phyloP scores from a whole-genome alignment of 441 rosid species.

The Capsella rubella region DNA sequence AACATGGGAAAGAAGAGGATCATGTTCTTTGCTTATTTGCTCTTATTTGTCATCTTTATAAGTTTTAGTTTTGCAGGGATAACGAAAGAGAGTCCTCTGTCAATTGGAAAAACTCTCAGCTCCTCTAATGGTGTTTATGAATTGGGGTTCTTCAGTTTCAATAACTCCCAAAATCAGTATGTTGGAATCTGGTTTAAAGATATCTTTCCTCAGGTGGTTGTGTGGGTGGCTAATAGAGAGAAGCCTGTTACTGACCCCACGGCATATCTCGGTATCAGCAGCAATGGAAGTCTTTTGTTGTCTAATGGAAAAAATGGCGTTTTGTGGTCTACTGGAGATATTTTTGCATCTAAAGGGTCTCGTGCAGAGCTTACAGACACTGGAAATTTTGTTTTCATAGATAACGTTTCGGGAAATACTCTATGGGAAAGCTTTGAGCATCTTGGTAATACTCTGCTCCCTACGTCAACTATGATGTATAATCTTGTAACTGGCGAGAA shows the following conservation, averaged over 20 bases:
- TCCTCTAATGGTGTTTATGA: slow-evolving; percentile 47
- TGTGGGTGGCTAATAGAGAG: slow-evolving; percentile 46
- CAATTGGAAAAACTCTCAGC: slow-evolving; percentile 41
- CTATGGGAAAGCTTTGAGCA: slow-evolving; percentile 42
- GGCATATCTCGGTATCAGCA: slow-evolving; percentile 19
- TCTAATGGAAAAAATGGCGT: background rate
- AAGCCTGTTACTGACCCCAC: slow-evolving; percentile 28
- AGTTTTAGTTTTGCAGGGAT: slow-evolving; percentile 22
- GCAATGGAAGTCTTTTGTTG: slow-evolving; percentile 5
- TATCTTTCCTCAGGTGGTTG: slow-evolving; percentile 19
- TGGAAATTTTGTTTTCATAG: slow-evolving; percentile 34
- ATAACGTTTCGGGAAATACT: background rate
- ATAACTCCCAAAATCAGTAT: slow-evolving; percentile 32
- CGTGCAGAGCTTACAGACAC: slow-evolving; percentile 26
- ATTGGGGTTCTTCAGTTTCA: slow-evolving; percentile 48
- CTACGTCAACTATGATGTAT: background rate
- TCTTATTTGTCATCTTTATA: background rate
- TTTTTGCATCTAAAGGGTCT: background rate
- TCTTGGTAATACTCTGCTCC: slow-evolving; percentile 41
- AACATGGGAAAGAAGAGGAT: background rate
- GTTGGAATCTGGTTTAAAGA: slow-evolving; percentile 57
- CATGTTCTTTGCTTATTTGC: slow-evolving; percentile 11
- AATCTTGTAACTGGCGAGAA: background rate
- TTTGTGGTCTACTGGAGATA: slow-evolving; percentile 36
- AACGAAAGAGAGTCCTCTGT: slow-evolving; percentile 21